Conservation (phyloP, 495 filamentous ascomycete species). For the Cenococcum geophilum region DNA sequence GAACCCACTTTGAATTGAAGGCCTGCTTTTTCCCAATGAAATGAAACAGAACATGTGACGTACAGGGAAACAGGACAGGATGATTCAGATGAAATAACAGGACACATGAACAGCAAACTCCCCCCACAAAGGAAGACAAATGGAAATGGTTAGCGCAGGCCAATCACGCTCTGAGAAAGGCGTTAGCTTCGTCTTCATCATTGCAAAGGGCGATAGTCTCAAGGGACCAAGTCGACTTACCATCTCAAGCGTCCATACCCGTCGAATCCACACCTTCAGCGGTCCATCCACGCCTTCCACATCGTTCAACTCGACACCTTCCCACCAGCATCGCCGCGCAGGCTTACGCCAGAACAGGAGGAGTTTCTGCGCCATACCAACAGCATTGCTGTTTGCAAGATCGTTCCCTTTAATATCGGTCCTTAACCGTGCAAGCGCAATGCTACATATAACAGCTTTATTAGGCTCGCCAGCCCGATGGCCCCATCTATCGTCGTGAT, state of each 20-base stretch:
- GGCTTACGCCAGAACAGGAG: conserved; percentile 98
- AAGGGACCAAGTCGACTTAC: conserved; percentile 40
- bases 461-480: conserved; percentile 93
- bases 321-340: conserved; percentile 97
- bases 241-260: conserved; percentile 99
- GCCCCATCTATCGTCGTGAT: conserved; percentile 90
- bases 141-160: conserved; percentile 54
- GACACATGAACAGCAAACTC: neutral
- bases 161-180: conserved; percentile 66
- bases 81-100: neutral
- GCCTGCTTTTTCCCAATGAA: neutral
- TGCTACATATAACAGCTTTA: conserved; percentile 95
- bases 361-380: conserved; percentile 98
- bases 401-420: conserved; percentile 79
- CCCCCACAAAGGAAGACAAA: conserved; percentile 9
- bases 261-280: conserved; percentile 94
- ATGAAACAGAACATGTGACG: neutral
- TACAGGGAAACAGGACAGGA: neutral
- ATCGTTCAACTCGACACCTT: conserved; percentile 84
- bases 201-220: neutral
- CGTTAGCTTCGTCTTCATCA: conserved; percentile 30
- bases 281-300: conserved; percentile 89
- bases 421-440: conserved; percentile 85
- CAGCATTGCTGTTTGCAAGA: conserved; percentile 69
- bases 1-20: neutral